Evolutionary conservation across 345 rosid genomes (phyloP).

Genomic region (Cardiospermum halicacabum): DNA sequence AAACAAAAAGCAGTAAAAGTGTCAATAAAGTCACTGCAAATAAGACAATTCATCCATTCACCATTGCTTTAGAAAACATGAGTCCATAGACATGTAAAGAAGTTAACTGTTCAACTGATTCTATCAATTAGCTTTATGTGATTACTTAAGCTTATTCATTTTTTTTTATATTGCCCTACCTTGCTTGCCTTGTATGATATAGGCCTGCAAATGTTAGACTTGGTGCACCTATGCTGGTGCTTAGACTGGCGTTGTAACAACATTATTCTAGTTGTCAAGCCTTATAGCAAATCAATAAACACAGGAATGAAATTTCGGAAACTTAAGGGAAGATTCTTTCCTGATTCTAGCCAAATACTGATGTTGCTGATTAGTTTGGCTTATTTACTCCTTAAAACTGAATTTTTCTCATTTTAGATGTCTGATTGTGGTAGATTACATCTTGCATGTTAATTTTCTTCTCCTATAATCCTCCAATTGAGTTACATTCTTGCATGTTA

Average conservation of each 20-base stretch:
- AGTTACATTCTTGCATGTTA: not conserved
- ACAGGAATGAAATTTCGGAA: not conserved
- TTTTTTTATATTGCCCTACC: too few relatives aligned
- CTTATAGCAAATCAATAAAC: not conserved
- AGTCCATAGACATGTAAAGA: too few relatives aligned
- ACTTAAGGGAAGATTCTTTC: not conserved
- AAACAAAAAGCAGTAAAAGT: too few relatives aligned
- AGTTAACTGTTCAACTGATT: not conserved
- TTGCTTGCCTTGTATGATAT: not conserved
- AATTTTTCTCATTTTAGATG: not conserved
- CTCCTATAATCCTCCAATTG: not conserved
- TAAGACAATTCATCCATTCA: too few relatives aligned
- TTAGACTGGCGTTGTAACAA: not conserved
- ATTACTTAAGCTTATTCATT: too few relatives aligned
- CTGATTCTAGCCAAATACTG: not conserved
- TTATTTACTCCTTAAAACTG: not conserved
- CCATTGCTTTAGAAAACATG: too few relatives aligned
- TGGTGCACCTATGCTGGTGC: not conserved
- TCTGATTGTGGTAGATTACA: not conserved
- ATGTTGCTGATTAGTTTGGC: not conserved
- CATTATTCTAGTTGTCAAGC: not conserved
- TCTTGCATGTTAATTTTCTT: not conserved
- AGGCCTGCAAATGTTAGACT: slow-evolving; percentile 1
- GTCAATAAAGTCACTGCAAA: too few relatives aligned
- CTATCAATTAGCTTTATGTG: not conserved